Percentiles rank a stretch among this genome's conserved stretches.
These are phyloP conservation scores for Myriangium duriaei DNA, from an alignment of 2,329 filamentous ascomycete species.

Conservation along the genomic window DNA sequence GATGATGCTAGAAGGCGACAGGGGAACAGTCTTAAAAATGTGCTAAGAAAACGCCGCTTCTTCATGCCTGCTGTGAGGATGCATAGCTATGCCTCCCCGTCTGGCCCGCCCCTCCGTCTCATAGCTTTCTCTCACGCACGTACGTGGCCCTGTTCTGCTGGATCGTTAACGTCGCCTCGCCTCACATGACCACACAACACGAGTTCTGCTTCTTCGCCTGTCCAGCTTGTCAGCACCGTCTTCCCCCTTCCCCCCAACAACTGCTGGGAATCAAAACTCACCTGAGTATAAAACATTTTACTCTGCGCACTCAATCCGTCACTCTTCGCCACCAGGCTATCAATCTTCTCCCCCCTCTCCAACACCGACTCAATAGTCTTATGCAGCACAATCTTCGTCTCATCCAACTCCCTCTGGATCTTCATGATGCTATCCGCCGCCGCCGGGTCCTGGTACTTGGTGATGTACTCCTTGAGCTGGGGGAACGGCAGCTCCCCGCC, in stretches of 20 bases:
- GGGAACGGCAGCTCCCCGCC: slow-evolving; percentile 48
- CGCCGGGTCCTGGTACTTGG: slow-evolving; percentile 72
- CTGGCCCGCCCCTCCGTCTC: too few relatives aligned
- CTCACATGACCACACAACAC: slow-evolving; percentile 44
- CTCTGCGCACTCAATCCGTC: slow-evolving; percentile 81
- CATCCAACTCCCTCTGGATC: slow-evolving; percentile 92
- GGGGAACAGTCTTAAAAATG: too few relatives aligned
- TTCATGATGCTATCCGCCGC: slow-evolving; percentile 71
- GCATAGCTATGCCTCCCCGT: too few relatives aligned
- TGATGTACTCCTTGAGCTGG: slow-evolving; percentile 65
- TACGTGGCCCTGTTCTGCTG: too few relatives aligned
- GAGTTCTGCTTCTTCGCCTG: slow-evolving; percentile 50
- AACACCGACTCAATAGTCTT: slow-evolving; percentile 87
- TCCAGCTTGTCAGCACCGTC: slow-evolving; percentile 33
- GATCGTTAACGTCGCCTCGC: not conserved
- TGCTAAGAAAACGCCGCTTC: too few relatives aligned
- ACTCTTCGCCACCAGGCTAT: slow-evolving; percentile 85
- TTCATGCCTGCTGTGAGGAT: too few relatives aligned
- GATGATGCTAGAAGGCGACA: too few relatives aligned
- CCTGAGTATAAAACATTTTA: slow-evolving; percentile 90
- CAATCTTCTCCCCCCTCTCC: slow-evolving; percentile 90
- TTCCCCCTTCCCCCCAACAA: not conserved
- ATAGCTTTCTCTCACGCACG: too few relatives aligned
- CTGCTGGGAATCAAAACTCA: slow-evolving; percentile 27
- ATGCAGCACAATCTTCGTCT: slow-evolving; percentile 93